Evolutionary conservation across 345 rosid species (phyloP).

Genomic region (Combretum micranthum): DNA sequence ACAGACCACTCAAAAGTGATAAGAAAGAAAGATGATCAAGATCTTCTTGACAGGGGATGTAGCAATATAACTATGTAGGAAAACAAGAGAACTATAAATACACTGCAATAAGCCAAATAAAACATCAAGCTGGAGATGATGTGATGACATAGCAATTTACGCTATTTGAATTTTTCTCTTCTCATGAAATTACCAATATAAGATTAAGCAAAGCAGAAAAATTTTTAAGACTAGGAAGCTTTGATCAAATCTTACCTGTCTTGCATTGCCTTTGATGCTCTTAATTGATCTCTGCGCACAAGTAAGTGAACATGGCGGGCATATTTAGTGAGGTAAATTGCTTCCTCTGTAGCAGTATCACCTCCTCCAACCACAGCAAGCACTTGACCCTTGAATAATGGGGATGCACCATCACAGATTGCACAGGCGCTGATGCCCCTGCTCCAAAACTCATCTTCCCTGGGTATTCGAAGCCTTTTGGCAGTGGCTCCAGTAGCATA

Average conservation of each 20-base stretch:
- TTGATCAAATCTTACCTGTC: constrained; percentile 63
- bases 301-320: constrained; percentile 98
- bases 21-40: too few relatives aligned
- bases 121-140: too few relatives aligned
- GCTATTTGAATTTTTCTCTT: too few relatives aligned
- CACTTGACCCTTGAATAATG: constrained; percentile 88
- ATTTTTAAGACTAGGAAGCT: not conserved
- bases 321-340: constrained; percentile 84
- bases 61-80: too few relatives aligned
- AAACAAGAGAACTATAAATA: too few relatives aligned
- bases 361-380: constrained; percentile 99
- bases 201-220: too few relatives aligned
- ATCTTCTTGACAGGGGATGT: too few relatives aligned
- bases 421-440: constrained; percentile 99
- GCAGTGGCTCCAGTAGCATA: constrained; percentile 98
- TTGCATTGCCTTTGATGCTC: constrained; percentile 98
- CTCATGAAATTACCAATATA: too few relatives aligned
- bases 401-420: constrained; percentile 97
- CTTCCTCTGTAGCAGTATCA: constrained; percentile 98
- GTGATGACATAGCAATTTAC: too few relatives aligned
- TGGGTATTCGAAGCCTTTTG: constrained; percentile 66
- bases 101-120: too few relatives aligned
- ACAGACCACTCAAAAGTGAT: too few relatives aligned
- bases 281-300: constrained; percentile 73
- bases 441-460: constrained; percentile 98